Evolutionary conservation across 2,329 filamentous ascomycete species (phyloP).

Genomic region (Colletotrichum graminicola): DNA sequence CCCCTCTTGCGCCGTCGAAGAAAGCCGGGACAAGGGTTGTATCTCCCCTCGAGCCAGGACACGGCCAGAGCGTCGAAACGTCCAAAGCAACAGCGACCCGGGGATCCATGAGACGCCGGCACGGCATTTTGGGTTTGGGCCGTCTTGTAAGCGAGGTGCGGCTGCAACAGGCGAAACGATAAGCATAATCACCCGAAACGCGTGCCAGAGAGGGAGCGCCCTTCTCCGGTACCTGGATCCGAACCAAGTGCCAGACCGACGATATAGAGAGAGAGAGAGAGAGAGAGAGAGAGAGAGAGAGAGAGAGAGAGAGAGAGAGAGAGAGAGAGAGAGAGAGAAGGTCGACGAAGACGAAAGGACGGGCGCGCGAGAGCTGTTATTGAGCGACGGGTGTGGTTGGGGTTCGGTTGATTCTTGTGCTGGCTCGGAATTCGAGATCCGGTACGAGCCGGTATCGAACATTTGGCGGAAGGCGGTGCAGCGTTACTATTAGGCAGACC

Average conservation of each 20-base stretch:
- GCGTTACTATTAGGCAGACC: neutral
- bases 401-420: too few species aligned
- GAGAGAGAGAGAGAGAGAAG: constrained; percentile 2
- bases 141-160: neutral
- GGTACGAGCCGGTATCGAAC: neutral
- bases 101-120: constrained; percentile 1
- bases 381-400: constrained; percentile 5
- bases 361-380: constrained; percentile 28
- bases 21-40: neutral
- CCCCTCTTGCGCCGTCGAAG: neutral
- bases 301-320: too few species aligned
- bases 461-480: neutral
- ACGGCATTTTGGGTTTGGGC: neutral
- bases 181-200: constrained; percentile 22
- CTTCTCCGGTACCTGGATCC: too few species aligned
- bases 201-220: neutral
- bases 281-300: too few species aligned
- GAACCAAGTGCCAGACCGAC: too few species aligned
- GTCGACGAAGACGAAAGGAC: constrained; percentile 27
- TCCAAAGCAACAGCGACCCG: constrained; percentile 8
- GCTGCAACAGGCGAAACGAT: constrained; percentile 1
- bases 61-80: constrained; percentile 28
- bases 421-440: too few species aligned
- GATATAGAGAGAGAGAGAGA: constrained; percentile 12
- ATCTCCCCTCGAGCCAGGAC: neutral